Conservation (phyloP, 1,284 basidiomycete species). For the Ustilago xerochloae region DNA sequence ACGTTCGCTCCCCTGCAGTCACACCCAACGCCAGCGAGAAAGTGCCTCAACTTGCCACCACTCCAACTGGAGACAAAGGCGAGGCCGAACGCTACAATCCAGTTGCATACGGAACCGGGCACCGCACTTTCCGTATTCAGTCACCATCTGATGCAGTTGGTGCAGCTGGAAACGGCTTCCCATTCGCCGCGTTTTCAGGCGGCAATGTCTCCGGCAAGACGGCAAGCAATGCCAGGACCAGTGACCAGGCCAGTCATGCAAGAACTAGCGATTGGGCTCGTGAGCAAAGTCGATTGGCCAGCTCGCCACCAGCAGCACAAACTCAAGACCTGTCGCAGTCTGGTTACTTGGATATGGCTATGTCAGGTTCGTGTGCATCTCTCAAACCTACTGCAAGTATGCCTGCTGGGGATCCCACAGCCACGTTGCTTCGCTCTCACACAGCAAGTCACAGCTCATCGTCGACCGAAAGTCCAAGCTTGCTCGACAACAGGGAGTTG, state of each 20-base stretch:
- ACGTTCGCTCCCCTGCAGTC: background rate
- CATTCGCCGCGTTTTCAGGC: too few species aligned
- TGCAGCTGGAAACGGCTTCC: background rate
- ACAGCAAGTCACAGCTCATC: slow-evolving; percentile 30
- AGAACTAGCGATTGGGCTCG: slow-evolving; percentile 42
- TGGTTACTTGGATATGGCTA: background rate
- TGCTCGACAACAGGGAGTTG: slow-evolving; percentile 21
- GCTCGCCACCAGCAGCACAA: background rate
- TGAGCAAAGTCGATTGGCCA: slow-evolving; percentile 15
- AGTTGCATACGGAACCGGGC: slow-evolving; percentile 15
- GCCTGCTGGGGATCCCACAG: background rate
- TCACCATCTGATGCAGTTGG: background rate
- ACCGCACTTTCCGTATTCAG: slow-evolving; percentile 28
- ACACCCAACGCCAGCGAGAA: background rate
- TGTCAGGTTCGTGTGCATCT: slow-evolving; percentile 4
- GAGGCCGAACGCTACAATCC: slow-evolving; percentile 14
- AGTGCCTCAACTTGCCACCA: background rate
- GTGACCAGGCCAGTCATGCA: slow-evolving; percentile 15
- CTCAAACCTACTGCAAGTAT: background rate
- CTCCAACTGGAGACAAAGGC: background rate
- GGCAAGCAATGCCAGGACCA: background rate
- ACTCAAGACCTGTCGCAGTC: background rate
- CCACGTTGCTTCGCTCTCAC: slow-evolving; percentile 9
- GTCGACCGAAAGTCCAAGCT: slow-evolving; percentile 15
- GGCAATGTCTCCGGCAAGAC: background rate